Evolutionary conservation across 2,329 filamentous ascomycete species (phyloP), one percentile per base, ranked within the genome.

Genomic region (Hypoxylon sp.): DNA sequence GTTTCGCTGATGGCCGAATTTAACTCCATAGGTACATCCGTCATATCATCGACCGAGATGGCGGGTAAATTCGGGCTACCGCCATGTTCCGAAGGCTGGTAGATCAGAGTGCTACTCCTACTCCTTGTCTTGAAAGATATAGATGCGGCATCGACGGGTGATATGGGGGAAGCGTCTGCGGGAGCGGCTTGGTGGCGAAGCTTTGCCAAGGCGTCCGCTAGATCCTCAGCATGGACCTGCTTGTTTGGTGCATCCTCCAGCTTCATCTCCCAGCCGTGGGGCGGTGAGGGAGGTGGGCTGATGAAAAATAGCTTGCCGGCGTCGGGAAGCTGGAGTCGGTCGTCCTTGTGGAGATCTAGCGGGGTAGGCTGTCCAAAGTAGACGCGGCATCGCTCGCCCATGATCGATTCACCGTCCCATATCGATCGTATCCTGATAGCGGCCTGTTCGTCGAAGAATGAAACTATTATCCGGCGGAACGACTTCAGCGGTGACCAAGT

Each of bases 401-500:
- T 81, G 60, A 93, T 78, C 16, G 76, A 75, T 72, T 91, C 87
- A 63, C 87, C 86, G 65, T 94, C 89, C 72, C 91, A 89, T 46
- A 87, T 78, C 60, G 83, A 77, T 57, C 88, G 86, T 47, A 93
- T 87, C 47, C 78, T 76, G 63, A 90, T 84, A 48, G 90, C 89
- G 44, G 87, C 82, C 43, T 86, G 81, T 64, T 81, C 78, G 54
- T 84, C 83, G 71, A 81, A 86, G 77, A 94, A 93, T 61, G 88
- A 90, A 55, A 89, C 83, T 62, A 93, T 79, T 65, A 94, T 91
- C 69, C 90, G 87, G 59, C 87, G 83, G 78, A 94, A 91, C 5
- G 88, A 91, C 70, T 90, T 90, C 57, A 94, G 81, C 0, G 90
- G 90, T 7, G 88, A 83, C 80, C 89, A 94, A 51, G 87, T 84